phyloP scores from a whole-genome alignment of 441 rosid species.

The Erysimum cheiri region DNA sequence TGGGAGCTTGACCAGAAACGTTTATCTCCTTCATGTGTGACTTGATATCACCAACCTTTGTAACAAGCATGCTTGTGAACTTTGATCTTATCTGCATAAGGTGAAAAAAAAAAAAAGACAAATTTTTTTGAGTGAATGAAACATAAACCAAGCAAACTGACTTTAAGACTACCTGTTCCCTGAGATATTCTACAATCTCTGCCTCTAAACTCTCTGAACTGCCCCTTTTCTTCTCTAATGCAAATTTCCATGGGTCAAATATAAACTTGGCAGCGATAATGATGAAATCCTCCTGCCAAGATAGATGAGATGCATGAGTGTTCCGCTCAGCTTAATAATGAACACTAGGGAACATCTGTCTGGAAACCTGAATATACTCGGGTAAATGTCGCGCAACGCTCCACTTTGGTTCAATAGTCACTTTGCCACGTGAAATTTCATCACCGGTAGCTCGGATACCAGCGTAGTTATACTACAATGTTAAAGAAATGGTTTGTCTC shows the following conservation, averaged over 20 bases:
- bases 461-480: constrained; percentile 77
- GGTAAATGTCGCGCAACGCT: constrained; percentile 81
- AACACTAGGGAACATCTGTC: too few relatives aligned
- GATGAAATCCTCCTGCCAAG: constrained; percentile 85
- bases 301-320: constrained; percentile 30
- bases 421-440: constrained; percentile 60
- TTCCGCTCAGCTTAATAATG: not conserved
- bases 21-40: constrained; percentile 62
- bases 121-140: constrained; percentile 27
- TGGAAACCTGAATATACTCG: constrained; percentile 70
- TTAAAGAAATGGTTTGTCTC: constrained; percentile 30
- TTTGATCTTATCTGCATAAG: not conserved
- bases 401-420: constrained; percentile 92
- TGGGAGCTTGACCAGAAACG: constrained; percentile 44
- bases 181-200: constrained; percentile 68
- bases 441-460: constrained; percentile 79
- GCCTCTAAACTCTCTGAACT: constrained; percentile 76
- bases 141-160: constrained; percentile 8
- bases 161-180: constrained; percentile 60
- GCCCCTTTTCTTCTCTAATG: constrained; percentile 59
- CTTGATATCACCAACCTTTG: constrained; percentile 68
- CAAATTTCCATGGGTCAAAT: constrained; percentile 87
- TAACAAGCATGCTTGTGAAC: constrained; percentile 63
- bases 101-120: too few relatives aligned
- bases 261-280: constrained; percentile 83